These are phyloP conservation scores for Blastocystis sp. DNA, from an alignment of 352 stramenopile species.

Conservation along the genomic window DNA sequence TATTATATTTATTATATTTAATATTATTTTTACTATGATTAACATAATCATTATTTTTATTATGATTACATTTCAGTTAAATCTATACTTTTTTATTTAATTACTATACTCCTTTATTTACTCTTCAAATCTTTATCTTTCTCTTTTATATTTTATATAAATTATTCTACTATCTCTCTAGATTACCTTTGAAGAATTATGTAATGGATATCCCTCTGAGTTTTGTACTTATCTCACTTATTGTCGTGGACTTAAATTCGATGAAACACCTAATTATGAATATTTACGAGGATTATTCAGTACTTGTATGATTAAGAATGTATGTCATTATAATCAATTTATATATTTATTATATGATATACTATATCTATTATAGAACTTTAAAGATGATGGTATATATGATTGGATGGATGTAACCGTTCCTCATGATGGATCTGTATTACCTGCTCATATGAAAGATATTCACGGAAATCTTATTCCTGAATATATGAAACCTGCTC, in stretches of 20 bases:
- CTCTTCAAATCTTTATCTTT: too few species aligned
- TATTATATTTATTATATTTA: too few species aligned
- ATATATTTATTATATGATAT: too few species aligned
- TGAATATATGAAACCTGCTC: conserved; percentile 13
- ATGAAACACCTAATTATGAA: conserved; percentile 74
- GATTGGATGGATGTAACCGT: conserved; percentile 35
- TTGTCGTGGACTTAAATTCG: conserved; percentile 69
- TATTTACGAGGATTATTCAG: conserved; percentile 67
- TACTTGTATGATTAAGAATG: background rate
- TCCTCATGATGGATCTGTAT: conserved; percentile 6
- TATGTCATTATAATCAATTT: too few species aligned
- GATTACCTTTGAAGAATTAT: conserved; percentile 44
- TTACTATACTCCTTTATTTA: too few species aligned
- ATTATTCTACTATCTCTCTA: too few species aligned
- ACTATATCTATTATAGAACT: conserved; percentile 10
- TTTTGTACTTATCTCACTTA: conserved; percentile 53
- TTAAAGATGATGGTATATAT: conserved; percentile 23
- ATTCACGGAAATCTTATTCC: background rate
- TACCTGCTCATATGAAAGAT: conserved; percentile 20
- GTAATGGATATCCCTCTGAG: conserved; percentile 46
- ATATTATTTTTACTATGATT: too few species aligned
- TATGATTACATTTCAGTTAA: too few species aligned
- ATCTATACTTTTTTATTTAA: too few species aligned
- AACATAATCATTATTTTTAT: too few species aligned
- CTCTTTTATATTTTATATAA: too few species aligned